Conservation (phyloP, 768 basidiomycete species). For the Xerocomellus amylosporus region DNA sequence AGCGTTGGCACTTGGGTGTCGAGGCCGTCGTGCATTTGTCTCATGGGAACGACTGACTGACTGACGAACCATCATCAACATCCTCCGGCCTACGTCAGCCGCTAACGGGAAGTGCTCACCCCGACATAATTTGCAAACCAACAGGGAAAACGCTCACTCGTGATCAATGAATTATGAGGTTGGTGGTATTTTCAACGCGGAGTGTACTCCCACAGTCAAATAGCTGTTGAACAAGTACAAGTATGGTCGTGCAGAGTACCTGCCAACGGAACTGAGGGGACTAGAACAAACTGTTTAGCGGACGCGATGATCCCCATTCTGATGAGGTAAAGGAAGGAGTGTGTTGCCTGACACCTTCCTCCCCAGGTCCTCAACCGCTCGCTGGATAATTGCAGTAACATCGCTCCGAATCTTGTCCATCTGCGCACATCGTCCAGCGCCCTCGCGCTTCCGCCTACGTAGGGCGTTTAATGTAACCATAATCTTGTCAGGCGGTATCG, state of each 20-base stretch:
- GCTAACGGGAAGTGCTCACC: neutral
- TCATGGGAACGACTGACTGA: neutral
- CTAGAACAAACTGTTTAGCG: neutral
- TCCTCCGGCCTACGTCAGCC: too few species aligned
- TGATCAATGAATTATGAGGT: neutral
- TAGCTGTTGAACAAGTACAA: neutral
- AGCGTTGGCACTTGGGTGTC: too few species aligned
- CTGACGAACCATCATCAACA: neutral
- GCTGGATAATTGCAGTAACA: slow-evolving; percentile 53
- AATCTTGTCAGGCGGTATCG: slow-evolving; percentile 49
- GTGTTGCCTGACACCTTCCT: slow-evolving; percentile 45
- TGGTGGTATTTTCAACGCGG: neutral
- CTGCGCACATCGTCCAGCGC: slow-evolving; percentile 18
- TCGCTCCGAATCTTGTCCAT: slow-evolving; percentile 45
- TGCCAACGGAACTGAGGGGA: neutral
- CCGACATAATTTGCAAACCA: neutral
- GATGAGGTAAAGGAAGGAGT: slow-evolving; percentile 15
- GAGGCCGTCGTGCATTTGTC: too few species aligned
- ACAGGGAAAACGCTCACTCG: neutral
- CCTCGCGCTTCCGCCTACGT: slow-evolving; percentile 2
- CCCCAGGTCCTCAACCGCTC: slow-evolving; percentile 52
- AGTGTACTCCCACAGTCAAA: neutral
- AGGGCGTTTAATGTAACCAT: slow-evolving; percentile 17
- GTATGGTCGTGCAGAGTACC: neutral
- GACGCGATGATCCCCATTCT: neutral